phyloP scores from a whole-genome alignment of 164 flowering plant species.

The Berberis thunbergii region DNA sequence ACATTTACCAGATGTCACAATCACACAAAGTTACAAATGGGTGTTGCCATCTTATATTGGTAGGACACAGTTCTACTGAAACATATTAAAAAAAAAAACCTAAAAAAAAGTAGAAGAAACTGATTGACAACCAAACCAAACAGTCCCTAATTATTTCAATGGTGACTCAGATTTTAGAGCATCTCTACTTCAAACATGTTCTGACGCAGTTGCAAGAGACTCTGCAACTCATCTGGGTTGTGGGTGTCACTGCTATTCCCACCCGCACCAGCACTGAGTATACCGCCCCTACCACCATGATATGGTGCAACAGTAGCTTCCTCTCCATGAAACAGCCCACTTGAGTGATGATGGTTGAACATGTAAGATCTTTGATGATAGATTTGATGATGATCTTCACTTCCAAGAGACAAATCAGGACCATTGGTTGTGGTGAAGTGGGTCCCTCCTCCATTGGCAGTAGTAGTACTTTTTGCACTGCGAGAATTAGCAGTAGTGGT shows the following conservation, averaged over 20 bases:
- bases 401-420: conserved; percentile 11
- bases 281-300: not conserved
- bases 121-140: too few relatives aligned
- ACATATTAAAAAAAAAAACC: too few relatives aligned
- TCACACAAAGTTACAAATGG: too few relatives aligned
- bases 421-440: not conserved
- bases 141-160: too few relatives aligned
- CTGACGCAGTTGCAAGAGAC: conserved; percentile 12
- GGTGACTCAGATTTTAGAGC: not conserved
- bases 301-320: not conserved
- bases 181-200: conserved; percentile 18
- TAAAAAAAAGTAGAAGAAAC: too few relatives aligned
- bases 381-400: conserved; percentile 1
- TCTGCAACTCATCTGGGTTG: conserved; percentile 13
- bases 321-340: not conserved
- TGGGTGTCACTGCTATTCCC: not conserved
- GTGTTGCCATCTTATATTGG: too few relatives aligned
- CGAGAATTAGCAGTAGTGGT: not conserved
- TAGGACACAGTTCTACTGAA: too few relatives aligned
- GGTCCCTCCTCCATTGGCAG: not conserved
- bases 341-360: conserved; percentile 1
- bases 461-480: not conserved
- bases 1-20: too few relatives aligned
- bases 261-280: too few relatives aligned
- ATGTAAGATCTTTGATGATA: conserved; percentile 5